These are phyloP conservation scores for Colletotrichum cordylinicola DNA, from an alignment of 2,329 filamentous ascomycete species.

Conservation along the genomic window DNA sequence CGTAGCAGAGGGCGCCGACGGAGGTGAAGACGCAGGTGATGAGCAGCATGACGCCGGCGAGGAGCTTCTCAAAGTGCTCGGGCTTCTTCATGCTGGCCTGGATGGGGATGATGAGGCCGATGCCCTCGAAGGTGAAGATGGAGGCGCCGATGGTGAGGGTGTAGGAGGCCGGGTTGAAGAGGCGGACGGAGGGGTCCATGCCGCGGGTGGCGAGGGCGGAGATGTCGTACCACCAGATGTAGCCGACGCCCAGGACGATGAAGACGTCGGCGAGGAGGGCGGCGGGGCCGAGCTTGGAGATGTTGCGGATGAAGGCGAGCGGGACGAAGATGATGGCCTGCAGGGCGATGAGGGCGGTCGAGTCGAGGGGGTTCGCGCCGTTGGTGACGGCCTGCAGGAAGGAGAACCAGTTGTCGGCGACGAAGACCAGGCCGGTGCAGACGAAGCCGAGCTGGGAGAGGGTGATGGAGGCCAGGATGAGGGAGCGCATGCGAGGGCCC, in stretches of 20 bases:
- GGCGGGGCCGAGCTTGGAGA: conserved; percentile 73
- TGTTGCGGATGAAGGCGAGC: conserved; percentile 74
- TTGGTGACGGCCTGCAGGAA: conserved; percentile 69
- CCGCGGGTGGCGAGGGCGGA: conserved; percentile 59
- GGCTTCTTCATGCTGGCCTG: conserved; percentile 90
- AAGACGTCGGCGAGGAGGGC: conserved; percentile 75
- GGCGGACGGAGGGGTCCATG: conserved; percentile 63
- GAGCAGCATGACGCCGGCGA: conserved; percentile 73
- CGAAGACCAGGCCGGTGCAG: conserved; percentile 79
- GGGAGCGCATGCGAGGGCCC: conserved; percentile 64
- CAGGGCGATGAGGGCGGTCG: conserved; percentile 67
- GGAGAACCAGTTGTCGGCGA: conserved; percentile 74
- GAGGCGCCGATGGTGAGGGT: conserved; percentile 75
- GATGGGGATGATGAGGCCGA: conserved; percentile 96
- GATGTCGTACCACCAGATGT: conserved; percentile 78
- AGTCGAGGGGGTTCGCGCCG: conserved; percentile 54
- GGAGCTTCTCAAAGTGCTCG: conserved; percentile 68
- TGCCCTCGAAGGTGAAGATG: conserved; percentile 97
- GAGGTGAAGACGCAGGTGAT: conserved; percentile 77
- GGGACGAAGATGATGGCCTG: conserved; percentile 71
- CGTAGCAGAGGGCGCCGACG: conserved; percentile 76
- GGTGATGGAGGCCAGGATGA: conserved; percentile 74
- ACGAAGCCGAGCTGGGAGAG: conserved; percentile 81
- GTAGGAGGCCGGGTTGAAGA: conserved; percentile 74
- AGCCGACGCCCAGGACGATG: conserved; percentile 72